Evolutionary conservation across 176 grass and related monocot species (phyloP).

Genomic region (Zea luxurians): DNA sequence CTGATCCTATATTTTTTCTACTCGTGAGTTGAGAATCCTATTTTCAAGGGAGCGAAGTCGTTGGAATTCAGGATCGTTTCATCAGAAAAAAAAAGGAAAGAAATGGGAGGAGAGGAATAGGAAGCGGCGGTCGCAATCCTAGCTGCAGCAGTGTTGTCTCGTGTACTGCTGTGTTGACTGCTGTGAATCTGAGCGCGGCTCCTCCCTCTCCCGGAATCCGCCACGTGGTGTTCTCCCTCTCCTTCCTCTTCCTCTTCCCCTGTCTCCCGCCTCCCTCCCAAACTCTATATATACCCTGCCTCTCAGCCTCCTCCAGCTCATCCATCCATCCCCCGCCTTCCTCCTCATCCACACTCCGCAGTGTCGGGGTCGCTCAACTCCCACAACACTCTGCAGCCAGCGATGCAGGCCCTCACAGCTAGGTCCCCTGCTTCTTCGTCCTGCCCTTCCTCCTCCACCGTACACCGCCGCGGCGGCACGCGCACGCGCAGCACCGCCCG

Average conservation of each 20-base stretch:
- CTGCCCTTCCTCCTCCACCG: too few species aligned
- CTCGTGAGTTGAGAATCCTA: too few species aligned
- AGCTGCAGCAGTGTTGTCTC: neutral
- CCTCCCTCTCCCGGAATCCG: conserved; percentile 10
- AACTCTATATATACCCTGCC: conserved; percentile 43
- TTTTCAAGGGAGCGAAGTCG: too few species aligned
- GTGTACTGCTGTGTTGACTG: neutral
- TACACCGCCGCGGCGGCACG: too few species aligned
- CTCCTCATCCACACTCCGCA: neutral
- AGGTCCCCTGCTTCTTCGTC: too few species aligned
- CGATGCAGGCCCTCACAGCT: too few species aligned
- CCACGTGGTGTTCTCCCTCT: conserved; percentile 41
- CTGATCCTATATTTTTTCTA: too few species aligned
- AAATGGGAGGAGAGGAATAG: neutral
- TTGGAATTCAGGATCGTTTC: too few species aligned
- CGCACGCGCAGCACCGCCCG: too few species aligned
- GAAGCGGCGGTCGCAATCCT: neutral
- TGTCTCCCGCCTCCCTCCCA: neutral
- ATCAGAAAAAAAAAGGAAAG: too few species aligned
- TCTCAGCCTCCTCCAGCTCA: neutral
- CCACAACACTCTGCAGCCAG: too few species aligned
- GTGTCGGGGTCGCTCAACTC: too few species aligned
- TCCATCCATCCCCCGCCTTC: neutral
- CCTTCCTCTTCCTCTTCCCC: neutral
- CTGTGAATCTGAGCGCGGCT: neutral